These are phyloP conservation scores for Xylaria sp. DNA, from an alignment of 2,329 filamentous ascomycete genomes.

Conservation along the genomic window DNA sequence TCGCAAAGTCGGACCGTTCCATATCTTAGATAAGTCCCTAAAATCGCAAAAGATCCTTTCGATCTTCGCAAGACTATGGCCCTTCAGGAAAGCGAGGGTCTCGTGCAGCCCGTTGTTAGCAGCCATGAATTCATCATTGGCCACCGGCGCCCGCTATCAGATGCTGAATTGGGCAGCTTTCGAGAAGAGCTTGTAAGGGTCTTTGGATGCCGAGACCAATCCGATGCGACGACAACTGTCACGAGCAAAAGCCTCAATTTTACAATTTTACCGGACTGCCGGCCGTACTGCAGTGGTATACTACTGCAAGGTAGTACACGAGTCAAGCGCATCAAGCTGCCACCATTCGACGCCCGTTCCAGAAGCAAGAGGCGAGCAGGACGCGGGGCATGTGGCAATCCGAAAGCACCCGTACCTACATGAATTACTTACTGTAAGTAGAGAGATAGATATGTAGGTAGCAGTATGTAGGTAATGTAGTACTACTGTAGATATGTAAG, in stretches of 20 bases:
- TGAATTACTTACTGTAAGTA: no score
- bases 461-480: no score
- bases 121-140: slow-evolving; percentile 34
- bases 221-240: slow-evolving; percentile 39
- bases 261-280: slow-evolving; percentile 16
- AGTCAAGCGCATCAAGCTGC: neutral
- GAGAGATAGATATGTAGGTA: no score
- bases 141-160: slow-evolving; percentile 12
- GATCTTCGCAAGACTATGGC: slow-evolving; percentile 36
- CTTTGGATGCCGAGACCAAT: slow-evolving; percentile 39
- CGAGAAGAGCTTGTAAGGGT: slow-evolving; percentile 39
- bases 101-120: slow-evolving; percentile 33
- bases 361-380: slow-evolving; percentile 23
- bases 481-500: neutral
- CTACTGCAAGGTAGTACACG: neutral
- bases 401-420: neutral
- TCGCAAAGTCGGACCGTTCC: slow-evolving; percentile 43
- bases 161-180: slow-evolving; percentile 36
- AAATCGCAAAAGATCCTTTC: slow-evolving; percentile 36
- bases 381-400: neutral
- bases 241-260: slow-evolving; percentile 40
- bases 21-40: slow-evolving; percentile 23
- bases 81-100: slow-evolving; percentile 38
- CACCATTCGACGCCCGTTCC: slow-evolving; percentile 14
- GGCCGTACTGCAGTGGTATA: neutral